These are phyloP conservation scores for Dianthus caryophyllus DNA, from an alignment of 148 eudicot genomes.

Conservation along the genomic window DNA sequence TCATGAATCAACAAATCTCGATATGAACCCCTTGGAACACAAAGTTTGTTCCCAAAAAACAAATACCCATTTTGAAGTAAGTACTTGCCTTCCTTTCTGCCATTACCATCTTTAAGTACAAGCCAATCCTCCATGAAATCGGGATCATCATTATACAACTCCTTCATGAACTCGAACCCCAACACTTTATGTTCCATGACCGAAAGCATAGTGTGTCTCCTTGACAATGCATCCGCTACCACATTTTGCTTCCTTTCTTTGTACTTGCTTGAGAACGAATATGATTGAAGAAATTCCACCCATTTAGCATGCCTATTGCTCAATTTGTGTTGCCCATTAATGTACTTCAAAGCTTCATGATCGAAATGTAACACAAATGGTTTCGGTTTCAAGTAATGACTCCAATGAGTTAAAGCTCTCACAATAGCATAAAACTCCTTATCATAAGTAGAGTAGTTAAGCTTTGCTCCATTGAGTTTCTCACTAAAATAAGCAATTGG, in stretches of 20 bases:
- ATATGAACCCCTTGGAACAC: background rate
- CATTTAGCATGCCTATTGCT: background rate
- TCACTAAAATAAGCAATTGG: background rate
- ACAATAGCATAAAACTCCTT: background rate
- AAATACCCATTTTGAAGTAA: background rate
- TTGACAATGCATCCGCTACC: background rate
- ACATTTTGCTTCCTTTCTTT: background rate
- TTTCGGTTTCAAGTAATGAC: background rate
- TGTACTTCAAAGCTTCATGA: background rate
- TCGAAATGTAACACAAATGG: background rate
- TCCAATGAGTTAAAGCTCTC: background rate
- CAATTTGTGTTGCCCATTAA: background rate
- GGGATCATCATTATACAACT: background rate
- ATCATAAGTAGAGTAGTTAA: background rate
- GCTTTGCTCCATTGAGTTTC: background rate
- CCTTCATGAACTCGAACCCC: background rate
- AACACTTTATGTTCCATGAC: background rate
- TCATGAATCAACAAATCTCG: background rate
- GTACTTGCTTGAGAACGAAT: background rate
- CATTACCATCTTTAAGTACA: background rate
- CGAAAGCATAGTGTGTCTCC: background rate
- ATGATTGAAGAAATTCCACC: background rate
- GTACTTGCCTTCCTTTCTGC: background rate
- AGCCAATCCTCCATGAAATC: background rate
- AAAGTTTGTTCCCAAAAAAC: background rate